Evolutionary conservation across 2,329 filamentous ascomycete genomes (phyloP).

Genomic region (Colletotrichum chlorophyti): DNA sequence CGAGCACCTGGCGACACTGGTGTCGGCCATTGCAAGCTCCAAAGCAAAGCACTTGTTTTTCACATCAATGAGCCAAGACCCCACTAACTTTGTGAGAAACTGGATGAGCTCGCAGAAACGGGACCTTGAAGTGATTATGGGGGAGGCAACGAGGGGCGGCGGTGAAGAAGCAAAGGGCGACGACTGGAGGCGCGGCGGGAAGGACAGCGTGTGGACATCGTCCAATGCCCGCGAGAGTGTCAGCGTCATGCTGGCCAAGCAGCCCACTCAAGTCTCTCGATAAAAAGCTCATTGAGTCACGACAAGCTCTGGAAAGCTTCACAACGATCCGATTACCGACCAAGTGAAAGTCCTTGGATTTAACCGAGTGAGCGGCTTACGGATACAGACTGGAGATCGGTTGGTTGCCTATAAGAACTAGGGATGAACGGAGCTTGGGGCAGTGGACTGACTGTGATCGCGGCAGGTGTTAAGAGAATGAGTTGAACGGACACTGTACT

Average conservation of each 20-base stretch:
- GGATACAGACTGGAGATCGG: neutral
- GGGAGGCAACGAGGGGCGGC: conserved; percentile 74
- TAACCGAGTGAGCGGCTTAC: too few relatives aligned
- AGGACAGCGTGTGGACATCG: conserved; percentile 62
- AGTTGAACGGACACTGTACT: too few relatives aligned
- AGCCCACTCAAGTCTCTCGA: conserved; percentile 38
- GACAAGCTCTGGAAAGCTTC: neutral
- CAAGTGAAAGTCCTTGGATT: neutral
- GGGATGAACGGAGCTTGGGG: too few relatives aligned
- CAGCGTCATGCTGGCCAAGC: conserved; percentile 64
- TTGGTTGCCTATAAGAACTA: too few relatives aligned
- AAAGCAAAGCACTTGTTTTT: conserved; percentile 94
- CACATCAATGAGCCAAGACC: conserved; percentile 78
- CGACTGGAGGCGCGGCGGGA: conserved; percentile 72
- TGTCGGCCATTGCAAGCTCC: conserved; percentile 83
- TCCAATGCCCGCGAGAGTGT: conserved; percentile 68
- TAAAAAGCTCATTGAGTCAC: neutral
- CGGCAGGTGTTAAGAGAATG: too few relatives aligned
- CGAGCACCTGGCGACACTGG: conserved; percentile 81
- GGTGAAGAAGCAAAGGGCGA: conserved; percentile 62
- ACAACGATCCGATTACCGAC: neutral
- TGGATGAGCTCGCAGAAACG: conserved; percentile 93
- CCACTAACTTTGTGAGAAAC: conserved; percentile 80
- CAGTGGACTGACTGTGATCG: too few relatives aligned
- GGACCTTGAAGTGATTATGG: conserved; percentile 86